These are phyloP conservation scores for Diaporthe helianthi DNA, from an alignment of 2,329 filamentous ascomycete species.

Conservation along the genomic window DNA sequence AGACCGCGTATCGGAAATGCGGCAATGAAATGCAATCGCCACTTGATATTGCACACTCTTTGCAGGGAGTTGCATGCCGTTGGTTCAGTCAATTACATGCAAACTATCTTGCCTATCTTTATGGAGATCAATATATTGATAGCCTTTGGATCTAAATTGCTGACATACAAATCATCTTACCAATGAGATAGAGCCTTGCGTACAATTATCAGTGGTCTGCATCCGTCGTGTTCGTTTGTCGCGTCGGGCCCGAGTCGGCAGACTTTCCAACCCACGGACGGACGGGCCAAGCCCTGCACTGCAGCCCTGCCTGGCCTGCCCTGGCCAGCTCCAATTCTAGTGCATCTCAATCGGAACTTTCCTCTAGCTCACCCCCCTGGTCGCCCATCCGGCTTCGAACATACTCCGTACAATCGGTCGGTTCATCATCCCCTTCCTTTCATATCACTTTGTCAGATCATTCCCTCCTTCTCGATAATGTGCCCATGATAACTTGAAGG, in stretches of 20 bases:
- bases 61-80: not conserved
- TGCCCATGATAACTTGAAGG: slow-evolving; percentile 10
- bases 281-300: slow-evolving; percentile 17
- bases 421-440: not conserved
- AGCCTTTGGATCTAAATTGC: not conserved
- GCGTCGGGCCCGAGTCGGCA: slow-evolving; percentile 22
- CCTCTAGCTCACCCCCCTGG: slow-evolving; percentile 5
- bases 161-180: not conserved
- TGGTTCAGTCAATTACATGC: not conserved
- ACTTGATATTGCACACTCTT: not conserved
- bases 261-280: not conserved
- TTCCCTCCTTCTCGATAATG: not conserved
- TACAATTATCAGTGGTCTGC: not conserved
- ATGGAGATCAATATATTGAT: not conserved
- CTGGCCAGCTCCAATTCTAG: slow-evolving; percentile 17
- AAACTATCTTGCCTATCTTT: not conserved
- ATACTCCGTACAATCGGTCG: not conserved
- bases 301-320: slow-evolving; percentile 1
- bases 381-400: not conserved
- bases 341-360: slow-evolving; percentile 19
- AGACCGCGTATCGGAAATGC: not conserved
- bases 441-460: not conserved
- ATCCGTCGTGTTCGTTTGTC: not conserved
- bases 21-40: slow-evolving; percentile 27
- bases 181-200: not conserved